phyloP scores from a whole-genome alignment of 768 basidiomycete species.

The Exidia glandulosa region DNA sequence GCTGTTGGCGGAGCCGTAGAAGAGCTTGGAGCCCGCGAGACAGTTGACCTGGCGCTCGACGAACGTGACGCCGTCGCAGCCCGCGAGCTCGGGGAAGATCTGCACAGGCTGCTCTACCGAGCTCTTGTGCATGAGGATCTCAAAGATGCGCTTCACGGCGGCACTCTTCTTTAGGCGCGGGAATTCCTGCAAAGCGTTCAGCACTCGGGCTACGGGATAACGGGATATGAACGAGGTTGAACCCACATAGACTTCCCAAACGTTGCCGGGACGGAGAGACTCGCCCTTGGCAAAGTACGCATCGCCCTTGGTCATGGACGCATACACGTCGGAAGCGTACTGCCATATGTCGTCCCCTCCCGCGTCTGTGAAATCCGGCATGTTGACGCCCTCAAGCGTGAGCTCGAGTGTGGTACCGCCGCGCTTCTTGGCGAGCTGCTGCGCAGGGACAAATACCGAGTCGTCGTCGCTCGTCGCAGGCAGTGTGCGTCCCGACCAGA shows the following conservation, averaged over 20 bases:
- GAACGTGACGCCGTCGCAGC: too few species aligned
- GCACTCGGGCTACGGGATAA: too few species aligned
- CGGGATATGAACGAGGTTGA: neutral
- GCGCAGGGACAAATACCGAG: neutral
- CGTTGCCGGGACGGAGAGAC: neutral
- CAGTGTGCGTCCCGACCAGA: neutral
- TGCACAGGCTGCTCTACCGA: neutral
- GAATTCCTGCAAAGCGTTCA: neutral
- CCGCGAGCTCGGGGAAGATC: too few species aligned
- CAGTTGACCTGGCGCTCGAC: too few species aligned
- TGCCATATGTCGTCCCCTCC: neutral
- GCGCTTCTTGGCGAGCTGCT: neutral
- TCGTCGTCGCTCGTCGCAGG: neutral
- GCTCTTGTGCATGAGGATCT: neutral
- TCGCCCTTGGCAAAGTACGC: neutral
- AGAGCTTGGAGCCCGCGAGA: too few species aligned
- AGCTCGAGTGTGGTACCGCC: neutral
- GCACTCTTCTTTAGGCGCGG: neutral
- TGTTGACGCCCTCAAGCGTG: neutral
- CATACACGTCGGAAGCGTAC: neutral
- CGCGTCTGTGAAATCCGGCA: neutral
- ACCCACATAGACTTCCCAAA: neutral
- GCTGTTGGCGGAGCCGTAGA: too few species aligned
- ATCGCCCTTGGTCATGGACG: neutral
- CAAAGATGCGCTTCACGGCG: neutral